These are phyloP conservation scores for Apophysomyces elegans DNA, from an alignment of 371 early-diverging fungal species.

Conservation along the genomic window DNA sequence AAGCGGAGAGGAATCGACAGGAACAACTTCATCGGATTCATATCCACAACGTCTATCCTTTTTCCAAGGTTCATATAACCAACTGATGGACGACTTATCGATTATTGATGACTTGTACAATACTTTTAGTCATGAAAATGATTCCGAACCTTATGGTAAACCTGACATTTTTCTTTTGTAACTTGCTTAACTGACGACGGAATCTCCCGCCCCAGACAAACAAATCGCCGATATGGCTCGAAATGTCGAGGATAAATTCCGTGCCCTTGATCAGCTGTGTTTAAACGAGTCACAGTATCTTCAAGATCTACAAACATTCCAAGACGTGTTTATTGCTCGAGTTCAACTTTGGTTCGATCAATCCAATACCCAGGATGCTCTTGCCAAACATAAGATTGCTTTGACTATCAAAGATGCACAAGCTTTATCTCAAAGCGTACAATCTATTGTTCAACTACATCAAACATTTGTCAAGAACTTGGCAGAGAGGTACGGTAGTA, in stretches of 20 bases:
- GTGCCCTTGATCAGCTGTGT: conserved; percentile 3
- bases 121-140: conserved; percentile 24
- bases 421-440: conserved; percentile 14
- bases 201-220: neutral
- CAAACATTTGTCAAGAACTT: conserved; percentile 15
- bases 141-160: conserved; percentile 32
- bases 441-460: conserved; percentile 4
- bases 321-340: conserved; percentile 17
- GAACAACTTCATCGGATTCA: neutral
- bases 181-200: neutral
- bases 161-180: neutral
- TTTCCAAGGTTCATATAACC: conserved; percentile 11
- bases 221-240: conserved; percentile 11
- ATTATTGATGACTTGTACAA: conserved; percentile 42
- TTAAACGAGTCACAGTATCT: conserved; percentile 15
- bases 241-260: conserved; percentile 11
- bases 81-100: conserved; percentile 35
- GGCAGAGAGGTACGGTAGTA: conserved; percentile 21
- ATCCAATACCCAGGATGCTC: conserved; percentile 13
- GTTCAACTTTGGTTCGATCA: conserved; percentile 25
- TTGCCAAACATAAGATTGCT: conserved; percentile 6
- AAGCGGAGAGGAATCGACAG: conserved; percentile 2
- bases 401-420: conserved; percentile 9
- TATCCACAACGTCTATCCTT: conserved; percentile 1
- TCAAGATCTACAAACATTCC: conserved; percentile 22